These are phyloP conservation scores for Boletus rubroflammeus DNA, from an alignment of 768 basidiomycete species.

Conservation along the genomic window DNA sequence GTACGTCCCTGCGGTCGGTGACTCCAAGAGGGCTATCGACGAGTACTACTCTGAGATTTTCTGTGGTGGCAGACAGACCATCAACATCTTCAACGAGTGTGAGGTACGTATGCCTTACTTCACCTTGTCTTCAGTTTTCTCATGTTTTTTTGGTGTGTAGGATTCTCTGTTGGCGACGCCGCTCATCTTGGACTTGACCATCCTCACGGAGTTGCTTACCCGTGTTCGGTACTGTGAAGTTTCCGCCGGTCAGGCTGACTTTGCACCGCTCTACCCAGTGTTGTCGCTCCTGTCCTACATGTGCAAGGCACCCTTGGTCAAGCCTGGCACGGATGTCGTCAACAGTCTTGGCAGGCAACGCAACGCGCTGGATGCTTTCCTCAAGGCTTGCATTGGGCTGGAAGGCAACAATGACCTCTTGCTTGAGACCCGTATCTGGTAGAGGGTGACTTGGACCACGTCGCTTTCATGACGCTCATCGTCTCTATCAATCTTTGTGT, in stretches of 20 bases:
- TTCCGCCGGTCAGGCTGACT: constrained; percentile 48
- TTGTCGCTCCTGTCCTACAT: constrained; percentile 93
- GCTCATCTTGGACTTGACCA: constrained; percentile 89
- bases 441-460: constrained; percentile 24
- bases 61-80: constrained; percentile 90
- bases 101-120: constrained; percentile 49
- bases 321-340: constrained; percentile 89
- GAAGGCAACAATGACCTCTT: constrained; percentile 82
- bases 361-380: constrained; percentile 88
- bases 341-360: constrained; percentile 95
- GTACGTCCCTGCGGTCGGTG: constrained; percentile 96
- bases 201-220: constrained; percentile 91
- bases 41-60: constrained; percentile 99
- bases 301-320: constrained; percentile 96
- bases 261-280: constrained; percentile 83
- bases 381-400: constrained; percentile 90
- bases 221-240: constrained; percentile 83
- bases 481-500: not conserved
- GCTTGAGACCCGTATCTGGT: constrained; percentile 88
- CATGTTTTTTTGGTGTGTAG: constrained; percentile 31
- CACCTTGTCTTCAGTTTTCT: not conserved
- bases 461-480: not conserved
- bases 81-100: constrained; percentile 98
- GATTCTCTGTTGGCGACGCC: constrained; percentile 96
- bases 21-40: constrained; percentile 97